Evolutionary conservation across 2,329 filamentous ascomycete genomes (phyloP).

Genomic region (Alternaria rosae): DNA sequence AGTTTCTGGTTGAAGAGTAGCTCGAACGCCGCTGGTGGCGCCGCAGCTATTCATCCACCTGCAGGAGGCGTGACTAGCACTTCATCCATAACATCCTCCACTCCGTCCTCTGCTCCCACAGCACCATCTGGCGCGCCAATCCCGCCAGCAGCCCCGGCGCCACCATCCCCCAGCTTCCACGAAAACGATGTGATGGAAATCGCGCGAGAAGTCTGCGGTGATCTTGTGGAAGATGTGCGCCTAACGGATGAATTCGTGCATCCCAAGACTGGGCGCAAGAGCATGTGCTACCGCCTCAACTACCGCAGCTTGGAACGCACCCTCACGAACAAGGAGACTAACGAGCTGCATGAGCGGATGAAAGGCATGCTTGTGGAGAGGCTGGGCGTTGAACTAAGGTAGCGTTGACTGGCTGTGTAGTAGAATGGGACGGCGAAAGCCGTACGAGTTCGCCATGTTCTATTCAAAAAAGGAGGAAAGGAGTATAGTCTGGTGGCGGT

Average conservation of each 20-base stretch:
- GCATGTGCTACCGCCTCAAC: slow-evolving; percentile 90
- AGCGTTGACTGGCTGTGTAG: slow-evolving; percentile 1
- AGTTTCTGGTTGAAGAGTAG: slow-evolving; percentile 79
- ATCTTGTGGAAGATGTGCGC: slow-evolving; percentile 85
- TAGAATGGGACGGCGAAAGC: background rate
- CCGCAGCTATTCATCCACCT: slow-evolving; percentile 24
- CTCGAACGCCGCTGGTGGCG: slow-evolving; percentile 36
- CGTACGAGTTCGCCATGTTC: background rate
- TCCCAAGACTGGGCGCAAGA: slow-evolving; percentile 81
- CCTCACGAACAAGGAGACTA: slow-evolving; percentile 82
- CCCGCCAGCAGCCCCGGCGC: slow-evolving; percentile 50
- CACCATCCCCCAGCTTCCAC: slow-evolving; percentile 65
- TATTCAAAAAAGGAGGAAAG: background rate
- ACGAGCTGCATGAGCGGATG: slow-evolving; percentile 76
- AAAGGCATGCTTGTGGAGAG: slow-evolving; percentile 69
- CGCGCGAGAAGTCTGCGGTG: slow-evolving; percentile 81
- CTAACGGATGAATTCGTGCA: slow-evolving; percentile 88
- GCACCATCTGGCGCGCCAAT: slow-evolving; percentile 5
- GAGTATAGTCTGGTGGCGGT: background rate
- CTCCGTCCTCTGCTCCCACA: slow-evolving; percentile 2
- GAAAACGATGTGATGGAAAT: slow-evolving; percentile 99
- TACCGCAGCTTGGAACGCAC: slow-evolving; percentile 93
- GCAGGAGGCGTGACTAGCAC: slow-evolving; percentile 10
- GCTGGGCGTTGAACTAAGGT: slow-evolving; percentile 82
- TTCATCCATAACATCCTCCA: slow-evolving; percentile 18